Percentiles rank a stretch among this genome's conserved stretches.
Evolutionary conservation across 164 flowering plant species (phyloP).

Genomic region (Liquidambar formosana): DNA sequence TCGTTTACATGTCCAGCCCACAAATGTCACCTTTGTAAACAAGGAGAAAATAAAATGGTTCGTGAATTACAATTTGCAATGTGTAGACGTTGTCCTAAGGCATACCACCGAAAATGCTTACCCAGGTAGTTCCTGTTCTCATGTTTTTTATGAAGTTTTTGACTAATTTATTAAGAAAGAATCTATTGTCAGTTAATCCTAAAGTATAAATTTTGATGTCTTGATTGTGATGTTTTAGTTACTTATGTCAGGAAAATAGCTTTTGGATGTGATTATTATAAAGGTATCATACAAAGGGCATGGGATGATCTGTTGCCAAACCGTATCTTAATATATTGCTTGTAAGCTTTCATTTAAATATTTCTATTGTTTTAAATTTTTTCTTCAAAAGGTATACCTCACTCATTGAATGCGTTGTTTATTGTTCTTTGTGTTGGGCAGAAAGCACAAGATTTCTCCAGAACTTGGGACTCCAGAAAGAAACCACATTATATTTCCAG

Average conservation of each 20-base stretch:
- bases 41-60: slow-evolving; percentile 40
- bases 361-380: neutral
- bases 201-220: neutral
- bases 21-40: slow-evolving; percentile 47
- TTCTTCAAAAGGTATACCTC: neutral
- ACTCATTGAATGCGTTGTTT: neutral
- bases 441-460: slow-evolving; percentile 58
- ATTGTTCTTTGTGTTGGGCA: slow-evolving; percentile 21
- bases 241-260: slow-evolving; percentile 1
- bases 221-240: neutral
- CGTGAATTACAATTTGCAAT: slow-evolving; percentile 63
- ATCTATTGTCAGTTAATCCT: neutral
- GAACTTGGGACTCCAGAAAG: slow-evolving; percentile 52
- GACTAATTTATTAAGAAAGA: neutral
- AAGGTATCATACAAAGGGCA: slow-evolving; percentile 45
- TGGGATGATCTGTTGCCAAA: slow-evolving; percentile 63
- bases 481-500: slow-evolving; percentile 59
- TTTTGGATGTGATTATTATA: slow-evolving; percentile 10
- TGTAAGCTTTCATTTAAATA: slow-evolving; percentile 39
- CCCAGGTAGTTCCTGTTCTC: slow-evolving; percentile 47
- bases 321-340: slow-evolving; percentile 66
- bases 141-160: neutral
- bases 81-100: slow-evolving; percentile 77
- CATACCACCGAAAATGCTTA: slow-evolving; percentile 77
- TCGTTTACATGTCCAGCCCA: slow-evolving; percentile 68